Base-by-base conservation (phyloP, 2,329 filamentous ascomycete species). In the Microcera coccophila region DNA sequence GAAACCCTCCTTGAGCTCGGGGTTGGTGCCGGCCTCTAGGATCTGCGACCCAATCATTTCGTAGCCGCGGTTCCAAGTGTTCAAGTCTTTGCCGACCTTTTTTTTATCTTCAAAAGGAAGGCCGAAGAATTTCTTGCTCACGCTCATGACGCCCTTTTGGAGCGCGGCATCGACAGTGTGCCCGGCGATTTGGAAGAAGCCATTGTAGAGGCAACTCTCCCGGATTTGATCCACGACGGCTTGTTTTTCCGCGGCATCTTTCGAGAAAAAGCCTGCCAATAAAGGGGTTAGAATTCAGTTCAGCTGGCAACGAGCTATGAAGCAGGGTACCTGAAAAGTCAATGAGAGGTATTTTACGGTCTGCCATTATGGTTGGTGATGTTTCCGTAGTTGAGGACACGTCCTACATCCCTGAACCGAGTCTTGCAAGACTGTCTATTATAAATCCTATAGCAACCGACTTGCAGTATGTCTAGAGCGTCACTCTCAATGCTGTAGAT, bases 151-250 rank as follows among this genome's bases (percentile, higher is more conserved):
- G 2, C 56, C 55, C 9, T 65, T 48, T 49, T 72, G 73, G 14
- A 73, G 56, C 4, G 53, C 44, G 4, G 62, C 46, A 2, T 70
- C 57, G 4, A 79, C 64, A 3, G 66, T 62, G 52, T 79, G 74
- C 7, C 70, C 70, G 7, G 64, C 63, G 38, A 79, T 67, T 50
- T 76, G 73, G 60, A 79, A 77, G 59, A 78, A 78, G 4, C 75
- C 75, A 63, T 75, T 50, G 62, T 68, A 58, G 15, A 65, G 57
- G 48, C 71, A 74, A 38, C 69, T 69, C 21, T 61, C 50, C 5
- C 69, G 62, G 22, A 74, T 62, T 35, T 68, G 60, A 12, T 51
- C 49, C 20, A 51, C 49, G 3, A 51, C 47, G 19, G 38, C 50
- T 50, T 58, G 53, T 43, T 59, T 63, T n/a, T 42, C n/a, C 4